Evolutionary conservation across 2,329 filamentous ascomycete genomes (phyloP).

Genomic region (Diplodia seriata): DNA sequence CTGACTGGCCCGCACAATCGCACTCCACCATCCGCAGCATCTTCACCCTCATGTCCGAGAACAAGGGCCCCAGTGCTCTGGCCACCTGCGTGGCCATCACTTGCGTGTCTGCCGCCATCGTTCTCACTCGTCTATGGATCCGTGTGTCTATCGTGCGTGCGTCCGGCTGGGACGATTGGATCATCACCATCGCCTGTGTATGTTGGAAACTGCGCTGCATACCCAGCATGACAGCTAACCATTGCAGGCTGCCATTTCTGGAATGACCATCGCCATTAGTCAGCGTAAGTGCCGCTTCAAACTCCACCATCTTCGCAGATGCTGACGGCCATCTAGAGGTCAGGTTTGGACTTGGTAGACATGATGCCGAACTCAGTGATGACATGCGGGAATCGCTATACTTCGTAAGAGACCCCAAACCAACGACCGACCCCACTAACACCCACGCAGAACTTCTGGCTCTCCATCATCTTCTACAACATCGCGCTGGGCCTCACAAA

Average conservation of each 20-base stretch:
- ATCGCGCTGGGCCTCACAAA: constrained; percentile 44
- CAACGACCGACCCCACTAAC: background rate
- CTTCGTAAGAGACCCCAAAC: background rate
- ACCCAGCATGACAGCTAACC: background rate
- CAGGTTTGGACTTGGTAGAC: constrained; percentile 1
- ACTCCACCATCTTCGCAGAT: background rate
- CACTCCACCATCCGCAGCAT: background rate
- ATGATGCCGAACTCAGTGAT: background rate
- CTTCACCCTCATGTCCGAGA: background rate
- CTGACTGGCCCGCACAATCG: background rate
- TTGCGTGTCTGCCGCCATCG: background rate
- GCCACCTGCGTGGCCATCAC: constrained; percentile 9
- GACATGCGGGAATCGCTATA: background rate
- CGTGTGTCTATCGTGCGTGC: constrained; percentile 2
- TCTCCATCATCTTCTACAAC: constrained; percentile 44
- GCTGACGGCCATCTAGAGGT: background rate
- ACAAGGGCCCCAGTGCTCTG: constrained; percentile 5
- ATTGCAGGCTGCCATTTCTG: background rate
- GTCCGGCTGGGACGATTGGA: constrained; percentile 21
- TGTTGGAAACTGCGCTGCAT: background rate
- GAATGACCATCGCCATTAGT: background rate
- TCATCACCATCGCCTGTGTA: constrained; percentile 16
- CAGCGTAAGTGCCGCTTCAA: background rate
- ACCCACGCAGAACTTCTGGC: constrained; percentile 38
- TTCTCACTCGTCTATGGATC: constrained; percentile 9